Percentiles rank a stretch among this genome's conserved stretches.
phyloP scores from a whole-genome alignment of 805 yeast genomes.

The Teunomyces stri region DNA sequence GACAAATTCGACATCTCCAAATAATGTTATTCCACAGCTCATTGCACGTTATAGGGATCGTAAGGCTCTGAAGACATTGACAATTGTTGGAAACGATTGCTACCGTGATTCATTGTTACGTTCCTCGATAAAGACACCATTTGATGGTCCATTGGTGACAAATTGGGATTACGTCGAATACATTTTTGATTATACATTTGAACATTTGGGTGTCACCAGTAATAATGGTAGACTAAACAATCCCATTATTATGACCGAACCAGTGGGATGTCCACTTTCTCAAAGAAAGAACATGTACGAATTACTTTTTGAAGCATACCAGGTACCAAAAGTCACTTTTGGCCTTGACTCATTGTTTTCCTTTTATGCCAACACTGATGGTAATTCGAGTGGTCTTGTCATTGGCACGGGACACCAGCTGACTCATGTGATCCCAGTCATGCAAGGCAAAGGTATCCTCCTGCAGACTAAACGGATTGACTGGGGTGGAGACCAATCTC shows the following conservation, averaged over 20 bases:
- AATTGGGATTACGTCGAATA: slow-evolving; percentile 92
- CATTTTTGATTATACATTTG: slow-evolving; percentile 78
- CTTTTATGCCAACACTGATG: slow-evolving; percentile 58
- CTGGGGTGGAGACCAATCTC: slow-evolving; percentile 85
- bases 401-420: slow-evolving; percentile 81
- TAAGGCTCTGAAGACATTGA: slow-evolving; percentile 55
- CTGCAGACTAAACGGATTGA: slow-evolving; percentile 75
- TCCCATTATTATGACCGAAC: slow-evolving; percentile 81
- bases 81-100: slow-evolving; percentile 82
- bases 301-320: slow-evolving; percentile 79
- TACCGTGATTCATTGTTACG: slow-evolving; percentile 67
- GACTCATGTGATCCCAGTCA: slow-evolving; percentile 78
- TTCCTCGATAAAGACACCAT: slow-evolving; percentile 72
- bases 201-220: slow-evolving; percentile 65
- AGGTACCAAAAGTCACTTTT: slow-evolving; percentile 67
- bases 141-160: slow-evolving; percentile 80
- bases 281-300: slow-evolving; percentile 80
- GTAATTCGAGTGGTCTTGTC: slow-evolving; percentile 57
- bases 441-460: slow-evolving; percentile 64
- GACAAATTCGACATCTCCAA: slow-evolving; percentile 45
- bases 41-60: slow-evolving; percentile 80
- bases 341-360: slow-evolving; percentile 86
- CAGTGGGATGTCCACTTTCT: slow-evolving; percentile 63
- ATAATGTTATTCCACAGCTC: slow-evolving; percentile 64
- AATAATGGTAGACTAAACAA: slow-evolving; percentile 55